Percentiles rank a stretch among this genome's conserved stretches.
Evolutionary conservation across 169 alveolate genomes (phyloP).

Genomic region (Cyclospora cayetanensis): DNA sequence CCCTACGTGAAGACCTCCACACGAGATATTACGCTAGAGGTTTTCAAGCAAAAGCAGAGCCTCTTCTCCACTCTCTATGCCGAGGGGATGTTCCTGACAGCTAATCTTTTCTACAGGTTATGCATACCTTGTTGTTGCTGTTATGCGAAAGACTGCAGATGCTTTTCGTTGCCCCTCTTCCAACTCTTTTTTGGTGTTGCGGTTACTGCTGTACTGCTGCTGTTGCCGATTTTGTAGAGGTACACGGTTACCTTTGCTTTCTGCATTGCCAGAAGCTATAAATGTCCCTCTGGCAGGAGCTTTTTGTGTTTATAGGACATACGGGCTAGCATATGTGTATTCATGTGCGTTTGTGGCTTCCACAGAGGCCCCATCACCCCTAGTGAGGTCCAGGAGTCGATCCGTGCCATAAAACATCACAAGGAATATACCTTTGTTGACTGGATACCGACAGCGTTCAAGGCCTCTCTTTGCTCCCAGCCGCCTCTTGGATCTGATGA

Average conservation of each 20-base stretch:
- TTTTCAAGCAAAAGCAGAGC: constrained; percentile 1
- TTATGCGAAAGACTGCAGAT: too few relatives aligned
- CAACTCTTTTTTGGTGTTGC: background rate
- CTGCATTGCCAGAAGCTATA: too few relatives aligned
- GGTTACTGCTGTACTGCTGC: background rate
- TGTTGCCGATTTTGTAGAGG: background rate
- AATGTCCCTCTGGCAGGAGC: too few relatives aligned
- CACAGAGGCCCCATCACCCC: constrained; percentile 50
- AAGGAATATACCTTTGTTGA: constrained; percentile 19
- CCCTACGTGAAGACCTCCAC: constrained; percentile 14
- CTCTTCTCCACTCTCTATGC: constrained; percentile 5
- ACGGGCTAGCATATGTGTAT: too few relatives aligned
- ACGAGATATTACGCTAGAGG: constrained; percentile 1
- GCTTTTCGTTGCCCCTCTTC: too few relatives aligned
- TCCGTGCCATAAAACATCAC: background rate
- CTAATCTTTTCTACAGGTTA: constrained; percentile 29
- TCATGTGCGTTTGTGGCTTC: too few relatives aligned
- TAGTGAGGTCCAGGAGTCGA: constrained; percentile 55
- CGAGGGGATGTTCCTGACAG: constrained; percentile 21
- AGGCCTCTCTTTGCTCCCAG: constrained; percentile 24
- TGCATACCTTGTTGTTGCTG: too few relatives aligned
- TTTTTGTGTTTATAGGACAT: too few relatives aligned
- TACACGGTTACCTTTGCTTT: too few relatives aligned
- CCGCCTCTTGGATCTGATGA: background rate
- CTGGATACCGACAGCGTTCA: constrained; percentile 65